Evolutionary conservation across 2,329 filamentous ascomycete genomes (phyloP).

Genomic region (Metarhizium guizhouense): DNA sequence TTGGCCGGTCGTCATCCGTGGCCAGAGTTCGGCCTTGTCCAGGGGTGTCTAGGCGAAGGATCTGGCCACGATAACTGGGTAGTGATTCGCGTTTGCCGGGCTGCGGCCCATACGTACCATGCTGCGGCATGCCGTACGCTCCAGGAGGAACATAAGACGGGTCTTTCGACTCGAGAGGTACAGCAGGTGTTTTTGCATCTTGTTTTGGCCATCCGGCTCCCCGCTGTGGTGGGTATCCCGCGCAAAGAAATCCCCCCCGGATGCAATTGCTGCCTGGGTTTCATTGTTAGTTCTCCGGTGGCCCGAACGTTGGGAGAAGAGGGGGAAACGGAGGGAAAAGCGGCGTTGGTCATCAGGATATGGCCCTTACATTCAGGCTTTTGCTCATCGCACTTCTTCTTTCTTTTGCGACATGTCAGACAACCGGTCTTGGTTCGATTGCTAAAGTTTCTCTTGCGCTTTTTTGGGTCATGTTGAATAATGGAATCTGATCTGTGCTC

Average conservation of each 20-base stretch:
- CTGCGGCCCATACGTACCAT: conserved; percentile 26
- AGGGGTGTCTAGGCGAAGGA: conserved; percentile 54
- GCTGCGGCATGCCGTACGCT: conserved; percentile 53
- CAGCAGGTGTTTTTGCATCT: conserved; percentile 55
- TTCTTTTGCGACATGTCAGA: conserved; percentile 80
- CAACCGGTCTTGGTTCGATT: conserved; percentile 95
- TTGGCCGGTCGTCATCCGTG: conserved; percentile 47
- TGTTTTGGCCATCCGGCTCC: conserved; percentile 67
- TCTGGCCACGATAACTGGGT: conserved; percentile 51
- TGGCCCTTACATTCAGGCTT: conserved; percentile 76
- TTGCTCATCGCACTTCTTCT: conserved; percentile 96
- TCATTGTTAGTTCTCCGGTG: neutral
- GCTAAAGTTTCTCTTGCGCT: conserved; percentile 75
- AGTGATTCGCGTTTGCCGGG: conserved; percentile 46
- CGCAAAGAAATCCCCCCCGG: conserved; percentile 82
- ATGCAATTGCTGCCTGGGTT: conserved; percentile 73
- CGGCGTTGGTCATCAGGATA: neutral
- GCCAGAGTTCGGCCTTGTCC: conserved; percentile 43
- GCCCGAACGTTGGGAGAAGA: neutral
- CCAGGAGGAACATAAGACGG: conserved; percentile 52
- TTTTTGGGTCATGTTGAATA: conserved; percentile 54
- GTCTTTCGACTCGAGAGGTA: conserved; percentile 80
- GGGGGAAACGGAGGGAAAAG: neutral
- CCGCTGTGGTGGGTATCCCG: conserved; percentile 78
- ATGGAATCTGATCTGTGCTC: conserved; percentile 39